Evolutionary conservation across 108 stramenopile genomes (phyloP).

Genomic region (Pseudonitzschia multiseries): DNA sequence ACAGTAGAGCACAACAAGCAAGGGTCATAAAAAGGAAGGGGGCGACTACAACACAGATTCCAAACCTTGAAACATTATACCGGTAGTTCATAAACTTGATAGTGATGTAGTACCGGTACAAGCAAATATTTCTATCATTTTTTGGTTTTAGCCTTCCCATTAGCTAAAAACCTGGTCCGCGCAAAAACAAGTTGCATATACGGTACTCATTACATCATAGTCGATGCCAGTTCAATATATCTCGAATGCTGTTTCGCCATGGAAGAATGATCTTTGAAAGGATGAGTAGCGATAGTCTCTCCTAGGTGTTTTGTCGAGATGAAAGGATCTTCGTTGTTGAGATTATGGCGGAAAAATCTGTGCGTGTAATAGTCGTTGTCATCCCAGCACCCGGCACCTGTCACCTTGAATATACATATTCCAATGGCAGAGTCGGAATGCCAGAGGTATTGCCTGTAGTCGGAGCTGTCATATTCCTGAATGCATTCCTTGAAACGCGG

Average conservation of each 20-base stretch:
- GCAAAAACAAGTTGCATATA: not conserved
- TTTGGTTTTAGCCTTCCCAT: too few relatives aligned
- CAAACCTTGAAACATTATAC: too few relatives aligned
- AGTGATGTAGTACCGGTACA: too few relatives aligned
- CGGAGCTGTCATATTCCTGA: slow-evolving; percentile 18
- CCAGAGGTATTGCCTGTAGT: slow-evolving; percentile 25
- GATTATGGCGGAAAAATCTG: slow-evolving; percentile 23
- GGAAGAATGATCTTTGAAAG: slow-evolving; percentile 24
- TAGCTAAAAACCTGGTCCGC: too few relatives aligned
- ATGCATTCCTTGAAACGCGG: slow-evolving; percentile 26
- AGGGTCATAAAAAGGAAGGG: too few relatives aligned
- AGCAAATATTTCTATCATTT: too few relatives aligned
- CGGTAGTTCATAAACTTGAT: too few relatives aligned
- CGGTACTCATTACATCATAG: not conserved
- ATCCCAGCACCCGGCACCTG: slow-evolving; percentile 27
- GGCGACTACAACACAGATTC: too few relatives aligned
- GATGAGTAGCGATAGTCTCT: slow-evolving; percentile 27
- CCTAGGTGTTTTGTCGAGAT: not conserved
- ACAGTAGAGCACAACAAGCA: too few relatives aligned
- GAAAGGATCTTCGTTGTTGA: slow-evolving; percentile 19
- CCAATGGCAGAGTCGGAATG: slow-evolving; percentile 33
- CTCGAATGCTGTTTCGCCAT: slow-evolving; percentile 26
- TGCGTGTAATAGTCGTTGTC: slow-evolving; percentile 26
- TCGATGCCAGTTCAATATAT: slow-evolving; percentile 17
- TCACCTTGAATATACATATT: slow-evolving; percentile 25